A percentile compares a stretch with the other conserved stretches of the same genome.
Conservation (phyloP, 495 filamentous ascomycete genomes). For the Penicillium dipodomyicola region DNA sequence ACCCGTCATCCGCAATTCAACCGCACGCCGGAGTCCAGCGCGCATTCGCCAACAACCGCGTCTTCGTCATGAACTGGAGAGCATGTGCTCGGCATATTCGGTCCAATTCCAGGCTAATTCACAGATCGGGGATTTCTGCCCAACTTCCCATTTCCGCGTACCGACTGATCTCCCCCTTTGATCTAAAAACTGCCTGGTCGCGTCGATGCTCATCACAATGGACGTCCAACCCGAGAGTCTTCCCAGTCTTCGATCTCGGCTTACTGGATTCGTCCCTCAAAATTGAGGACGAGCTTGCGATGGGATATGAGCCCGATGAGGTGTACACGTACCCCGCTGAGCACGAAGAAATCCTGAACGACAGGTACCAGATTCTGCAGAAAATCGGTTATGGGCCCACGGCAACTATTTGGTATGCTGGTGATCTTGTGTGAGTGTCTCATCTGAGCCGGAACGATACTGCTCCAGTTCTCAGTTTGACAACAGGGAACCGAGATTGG, state of each 20-base stretch:
- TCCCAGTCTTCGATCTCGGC: background rate
- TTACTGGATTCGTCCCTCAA: background rate
- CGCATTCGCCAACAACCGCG: background rate
- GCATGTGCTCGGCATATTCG: background rate
- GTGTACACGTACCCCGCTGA: background rate
- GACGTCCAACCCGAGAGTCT: constrained; percentile 4
- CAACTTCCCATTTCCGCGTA: background rate
- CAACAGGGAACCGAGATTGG: background rate
- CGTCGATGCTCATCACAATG: constrained; percentile 6
- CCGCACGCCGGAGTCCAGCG: background rate
- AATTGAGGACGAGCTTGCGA: background rate
- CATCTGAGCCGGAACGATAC: background rate
- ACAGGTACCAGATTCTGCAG: constrained; percentile 2
- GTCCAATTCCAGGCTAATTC: background rate
- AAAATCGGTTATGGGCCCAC: constrained; percentile 8
- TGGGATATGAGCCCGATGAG: background rate
- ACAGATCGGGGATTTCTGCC: background rate
- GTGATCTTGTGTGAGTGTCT: background rate
- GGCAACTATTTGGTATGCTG: background rate
- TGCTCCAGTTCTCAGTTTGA: background rate
- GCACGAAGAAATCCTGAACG: background rate
- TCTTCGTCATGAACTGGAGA: background rate
- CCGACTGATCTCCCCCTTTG: background rate
- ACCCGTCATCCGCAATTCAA: background rate
- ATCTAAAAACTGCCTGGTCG: background rate